phyloP scores from a whole-genome alignment of 2,329 filamentous ascomycete species.

The Epichloe sibirici region DNA sequence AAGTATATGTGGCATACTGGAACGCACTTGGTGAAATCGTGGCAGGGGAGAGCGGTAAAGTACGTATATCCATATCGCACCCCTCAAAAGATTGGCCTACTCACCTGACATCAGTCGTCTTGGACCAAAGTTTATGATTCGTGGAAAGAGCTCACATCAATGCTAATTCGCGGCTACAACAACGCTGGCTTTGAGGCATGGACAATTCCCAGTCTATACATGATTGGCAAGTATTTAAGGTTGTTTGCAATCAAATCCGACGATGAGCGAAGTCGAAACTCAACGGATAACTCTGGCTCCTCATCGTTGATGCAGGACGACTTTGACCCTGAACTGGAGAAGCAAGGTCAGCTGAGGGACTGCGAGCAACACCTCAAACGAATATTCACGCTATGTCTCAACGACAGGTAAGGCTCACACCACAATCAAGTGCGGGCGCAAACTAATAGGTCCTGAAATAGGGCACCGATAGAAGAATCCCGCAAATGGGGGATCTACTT shows the following conservation, averaged over 20 bases:
- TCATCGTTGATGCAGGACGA: conserved; percentile 59
- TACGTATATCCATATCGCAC: conserved; percentile 10
- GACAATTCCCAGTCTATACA: conserved; percentile 86
- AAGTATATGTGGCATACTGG: conserved; percentile 78
- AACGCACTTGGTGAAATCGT: conserved; percentile 65
- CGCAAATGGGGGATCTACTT: conserved; percentile 98
- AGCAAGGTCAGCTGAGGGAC: conserved; percentile 79
- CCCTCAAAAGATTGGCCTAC: neutral
- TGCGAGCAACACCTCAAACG: conserved; percentile 82
- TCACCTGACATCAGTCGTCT: conserved; percentile 33
- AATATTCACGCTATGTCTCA: conserved; percentile 82
- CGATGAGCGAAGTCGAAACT: conserved; percentile 41
- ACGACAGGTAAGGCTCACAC: conserved; percentile 68
- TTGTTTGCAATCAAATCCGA: conserved; percentile 88
- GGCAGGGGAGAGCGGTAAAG: conserved; percentile 31
- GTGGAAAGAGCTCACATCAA: conserved; percentile 76
- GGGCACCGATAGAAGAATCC: conserved; percentile 73
- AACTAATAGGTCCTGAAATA: conserved; percentile 20
- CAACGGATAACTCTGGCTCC: conserved; percentile 24
- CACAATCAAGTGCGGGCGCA: neutral
- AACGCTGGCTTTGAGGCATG: conserved; percentile 68
- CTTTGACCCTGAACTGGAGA: conserved; percentile 61
- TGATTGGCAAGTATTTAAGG: conserved; percentile 74
- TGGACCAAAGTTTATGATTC: conserved; percentile 76
- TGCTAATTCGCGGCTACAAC: conserved; percentile 70